Base-by-base conservation (phyloP, 352 stramenopile genomes). In the Globisporangium spinosum region DNA sequence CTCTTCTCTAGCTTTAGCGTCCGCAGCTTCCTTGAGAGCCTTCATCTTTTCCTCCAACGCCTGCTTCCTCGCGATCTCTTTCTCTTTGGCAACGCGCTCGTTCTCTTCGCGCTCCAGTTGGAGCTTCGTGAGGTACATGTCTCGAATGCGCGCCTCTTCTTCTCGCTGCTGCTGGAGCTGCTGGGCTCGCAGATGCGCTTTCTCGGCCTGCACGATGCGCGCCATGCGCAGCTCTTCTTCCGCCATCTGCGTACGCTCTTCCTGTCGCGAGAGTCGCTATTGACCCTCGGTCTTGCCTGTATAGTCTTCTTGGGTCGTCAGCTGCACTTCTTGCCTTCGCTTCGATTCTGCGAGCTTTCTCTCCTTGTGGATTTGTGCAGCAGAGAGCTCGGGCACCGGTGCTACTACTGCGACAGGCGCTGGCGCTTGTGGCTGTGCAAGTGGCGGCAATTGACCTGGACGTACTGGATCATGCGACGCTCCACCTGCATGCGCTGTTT, bases 231-330 rank as follows among this genome's bases (percentile, higher is more conserved):
- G 64, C 45, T 93, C 84, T 65, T 93, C 82, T 32, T 89, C 82
- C 51, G 71, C 56, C 84, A 93, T 91, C 17, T 64, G 62, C 29
- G 76, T 74, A 1, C 72, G 75, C 60, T 90, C 82, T 13, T 84
- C 72, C n/a, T 87, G 84, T 4, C 84, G 71, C 34, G 70, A 67
- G 9, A 83, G 69, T 35, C 84, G 68, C 55, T 75, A 80, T 0
- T 79, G 67, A 2, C 84, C 84, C 45, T 91, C 85, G 0, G 65
- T 65, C 3, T 78, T 93, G 22, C 77, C 73, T 0, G 69, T 79
- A 60, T 91, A 93, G 62, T 93, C 85, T 34, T 93, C 85, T 1
- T 65, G 75, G 5, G 71, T 58, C 85, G 90, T 93, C 35, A 80
- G 61, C 32, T 57, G 38, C 27, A 79, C 59, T 61, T 93, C 85